Evolutionary conservation across 2,329 filamentous ascomycete genomes (phyloP).

Genomic region (Orbilia oligospora): DNA sequence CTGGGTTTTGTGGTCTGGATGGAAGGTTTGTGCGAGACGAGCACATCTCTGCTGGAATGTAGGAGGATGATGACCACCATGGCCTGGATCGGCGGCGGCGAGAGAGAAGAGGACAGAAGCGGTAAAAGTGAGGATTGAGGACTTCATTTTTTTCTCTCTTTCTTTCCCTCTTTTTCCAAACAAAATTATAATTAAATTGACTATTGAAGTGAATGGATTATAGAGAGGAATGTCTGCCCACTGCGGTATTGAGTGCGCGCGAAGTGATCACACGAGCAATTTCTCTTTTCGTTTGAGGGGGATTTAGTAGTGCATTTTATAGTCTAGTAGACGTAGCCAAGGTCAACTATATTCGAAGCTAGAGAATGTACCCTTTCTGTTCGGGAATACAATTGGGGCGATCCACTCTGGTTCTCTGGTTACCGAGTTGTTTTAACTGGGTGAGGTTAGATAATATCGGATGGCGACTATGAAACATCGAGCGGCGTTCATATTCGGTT

Average conservation of each 20-base stretch:
- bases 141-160: slow-evolving; percentile 18
- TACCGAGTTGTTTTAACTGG: not conserved
- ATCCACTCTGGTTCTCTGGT: not conserved
- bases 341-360: not conserved
- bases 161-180: too few relatives aligned
- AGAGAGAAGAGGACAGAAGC: not conserved
- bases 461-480: not conserved
- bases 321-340: not conserved
- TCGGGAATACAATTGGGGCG: not conserved
- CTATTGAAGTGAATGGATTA: too few relatives aligned
- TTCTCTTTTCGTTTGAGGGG: not conserved
- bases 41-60: slow-evolving; percentile 57
- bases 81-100: not conserved
- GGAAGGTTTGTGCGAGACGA: slow-evolving; percentile 65
- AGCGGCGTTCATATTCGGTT: not conserved
- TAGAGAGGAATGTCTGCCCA: too few relatives aligned
- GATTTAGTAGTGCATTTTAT: not conserved
- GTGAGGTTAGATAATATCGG: not conserved
- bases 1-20: slow-evolving; percentile 65
- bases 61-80: not conserved
- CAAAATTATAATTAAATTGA: too few relatives aligned
- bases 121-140: not conserved
- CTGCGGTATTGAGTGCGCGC: not conserved
- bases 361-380: not conserved
- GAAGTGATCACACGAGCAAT: not conserved